Evolutionary conservation across 1,284 basidiomycete genomes (phyloP), one percentile per base, ranked within the genome.

Genomic region (Abortiporus biennis): DNA sequence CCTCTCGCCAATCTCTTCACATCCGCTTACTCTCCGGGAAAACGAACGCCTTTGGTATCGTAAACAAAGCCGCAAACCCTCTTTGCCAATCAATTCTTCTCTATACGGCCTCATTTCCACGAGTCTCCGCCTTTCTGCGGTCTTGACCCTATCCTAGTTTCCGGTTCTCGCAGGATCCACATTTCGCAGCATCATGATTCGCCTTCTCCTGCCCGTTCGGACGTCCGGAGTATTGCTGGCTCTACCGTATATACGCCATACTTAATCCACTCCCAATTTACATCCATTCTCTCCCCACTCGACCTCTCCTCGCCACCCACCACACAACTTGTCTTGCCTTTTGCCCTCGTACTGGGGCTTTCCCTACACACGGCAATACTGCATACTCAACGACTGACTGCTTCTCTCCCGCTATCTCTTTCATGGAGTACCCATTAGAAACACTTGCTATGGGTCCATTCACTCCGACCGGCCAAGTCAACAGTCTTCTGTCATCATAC

Each of bases 341-440:
- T 39, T 25, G 20, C 35, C 23, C 29, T 38, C 42, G 36, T 20
- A 19, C 39, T n/a, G n/a, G n/a, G n/a, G n/a, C n/a, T n/a, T n/a
- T 39, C 40, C 13, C 30, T 33, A 27, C 29, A 29, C 29, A 23
- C 37, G 35, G n/a, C n/a, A 29, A 29, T 9, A 16, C 40, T 36
- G 16, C 16, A n/a, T 11, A 32, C 37, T 36, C 36, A n/a, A 29
- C 11, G 8, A 29, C 17, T 19, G 32, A 17, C 30, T n/a, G n/a
- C 19, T 5, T 13, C 31, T 20, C 9, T 16, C 16, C 8, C 23
- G 8, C 37, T 27, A 15, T 22, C 21, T 37, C 37, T 15, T n/a
- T 24, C 52, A 62, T 83, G 27, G 80, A 8, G 27, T n/a, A 29
- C 27, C n/a, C 27, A 29, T 29, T 8, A 29, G 9, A 29, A 9